These are phyloP conservation scores for Paracoccidioides lutzii DNA, from an alignment of 2,329 filamentous ascomycete genomes.

Conservation along the genomic window DNA sequence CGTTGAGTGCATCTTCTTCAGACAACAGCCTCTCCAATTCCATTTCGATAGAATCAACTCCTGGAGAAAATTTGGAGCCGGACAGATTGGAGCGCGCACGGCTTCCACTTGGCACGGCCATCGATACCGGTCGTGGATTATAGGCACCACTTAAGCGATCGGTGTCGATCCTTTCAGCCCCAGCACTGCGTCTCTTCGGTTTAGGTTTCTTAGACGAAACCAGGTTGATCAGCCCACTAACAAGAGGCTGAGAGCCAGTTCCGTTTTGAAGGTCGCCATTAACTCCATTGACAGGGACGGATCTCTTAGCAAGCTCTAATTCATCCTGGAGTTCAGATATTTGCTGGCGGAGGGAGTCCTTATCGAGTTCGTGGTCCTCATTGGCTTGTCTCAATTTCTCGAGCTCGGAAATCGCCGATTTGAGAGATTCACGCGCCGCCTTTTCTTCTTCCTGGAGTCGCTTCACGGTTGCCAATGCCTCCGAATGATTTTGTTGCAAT, in stretches of 20 bases:
- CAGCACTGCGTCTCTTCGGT: conserved; percentile 64
- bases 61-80: conserved; percentile 64
- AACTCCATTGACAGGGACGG: conserved; percentile 55
- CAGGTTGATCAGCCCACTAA: conserved; percentile 81
- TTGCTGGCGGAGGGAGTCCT: conserved; percentile 72
- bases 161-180: conserved; percentile 68
- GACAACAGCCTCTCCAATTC: conserved; percentile 89
- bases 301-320: conserved; percentile 71
- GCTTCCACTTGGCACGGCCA: conserved; percentile 57
- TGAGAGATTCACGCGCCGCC: conserved; percentile 68
- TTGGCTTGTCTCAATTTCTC: conserved; percentile 65
- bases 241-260: conserved; percentile 38
- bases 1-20: conserved; percentile 89
- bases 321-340: conserved; percentile 84
- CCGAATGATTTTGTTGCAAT: conserved; percentile 76
- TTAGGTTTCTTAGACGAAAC: conserved; percentile 97
- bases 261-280: conserved; percentile 54
- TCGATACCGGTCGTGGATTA: conserved; percentile 89
- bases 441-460: conserved; percentile 90
- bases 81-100: conserved; percentile 52
- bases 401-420: conserved; percentile 65
- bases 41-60: conserved; percentile 80
- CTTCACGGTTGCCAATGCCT: conserved; percentile 82
- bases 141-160: conserved; percentile 87
- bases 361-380: conserved; percentile 69